Conservation (phyloP, 73 alveolate species). For the Tetrahymena elliotti region DNA sequence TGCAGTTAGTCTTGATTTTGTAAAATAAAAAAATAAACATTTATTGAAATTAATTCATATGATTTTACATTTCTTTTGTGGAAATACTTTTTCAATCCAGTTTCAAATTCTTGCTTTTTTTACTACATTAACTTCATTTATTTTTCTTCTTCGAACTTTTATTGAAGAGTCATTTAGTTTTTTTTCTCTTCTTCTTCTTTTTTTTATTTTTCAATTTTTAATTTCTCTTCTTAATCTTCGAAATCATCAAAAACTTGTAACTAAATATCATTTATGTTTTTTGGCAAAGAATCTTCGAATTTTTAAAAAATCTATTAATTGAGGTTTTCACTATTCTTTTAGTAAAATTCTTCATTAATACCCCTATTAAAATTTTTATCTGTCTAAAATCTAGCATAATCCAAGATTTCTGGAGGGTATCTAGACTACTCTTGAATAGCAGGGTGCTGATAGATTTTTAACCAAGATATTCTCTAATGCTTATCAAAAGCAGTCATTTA, state of each 20-base stretch:
- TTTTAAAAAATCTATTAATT: neutral
- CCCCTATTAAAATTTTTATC: neutral
- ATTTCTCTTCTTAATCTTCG: neutral
- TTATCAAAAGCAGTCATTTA: neutral
- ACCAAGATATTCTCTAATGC: neutral
- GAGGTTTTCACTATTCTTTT: neutral
- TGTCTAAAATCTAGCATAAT: neutral
- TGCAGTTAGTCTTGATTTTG: neutral
- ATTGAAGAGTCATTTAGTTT: neutral
- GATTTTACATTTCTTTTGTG: neutral
- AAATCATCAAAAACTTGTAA: neutral
- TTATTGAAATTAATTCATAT: neutral
- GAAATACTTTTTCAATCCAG: neutral
- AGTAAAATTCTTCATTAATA: neutral
- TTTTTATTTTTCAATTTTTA: neutral
- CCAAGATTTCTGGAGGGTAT: neutral
- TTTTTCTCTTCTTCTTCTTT: neutral
- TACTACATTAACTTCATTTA: neutral
- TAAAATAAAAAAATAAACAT: neutral
- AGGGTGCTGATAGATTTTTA: neutral
- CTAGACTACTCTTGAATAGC: neutral
- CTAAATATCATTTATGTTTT: neutral
- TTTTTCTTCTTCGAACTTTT: neutral
- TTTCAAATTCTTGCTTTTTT: neutral
- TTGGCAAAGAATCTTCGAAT: neutral